Base-by-base conservation (phyloP, 495 filamentous ascomycete genomes). In the Neurospora tetraspora region DNA sequence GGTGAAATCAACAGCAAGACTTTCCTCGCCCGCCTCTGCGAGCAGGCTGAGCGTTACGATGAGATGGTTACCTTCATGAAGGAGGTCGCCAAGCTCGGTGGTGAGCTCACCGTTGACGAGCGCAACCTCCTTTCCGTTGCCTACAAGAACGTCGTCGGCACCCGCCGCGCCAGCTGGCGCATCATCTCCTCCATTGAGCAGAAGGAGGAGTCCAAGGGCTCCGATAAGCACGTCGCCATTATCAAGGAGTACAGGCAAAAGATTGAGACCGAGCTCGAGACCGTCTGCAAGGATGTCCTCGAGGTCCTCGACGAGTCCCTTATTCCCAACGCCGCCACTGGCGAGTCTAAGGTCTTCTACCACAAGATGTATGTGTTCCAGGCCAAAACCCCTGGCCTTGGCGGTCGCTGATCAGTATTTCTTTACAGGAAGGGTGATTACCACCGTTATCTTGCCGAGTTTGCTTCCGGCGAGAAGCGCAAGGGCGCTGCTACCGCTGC, bases 31-130 rank as follows among this genome's bases (percentile, higher is more conserved):
- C 91, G 96, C 87, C 93, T 99, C 82, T 98, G 96, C 89, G 96
- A 99, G 93, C 96, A 99, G 91, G 96, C 96, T 81, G 96, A 99
- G 90, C 96, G 96, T 83, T 99, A 99, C 83, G 96, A 99, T 93
- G 96, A 99, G 87, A 99, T 99, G 96, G 96, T 99, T 78, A 93
- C 91, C 80, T 99, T 93, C 88, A 99, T 99, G 96, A 99, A 99
- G 92, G 94, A 97, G 90, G 96, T 99, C 81, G 96, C 96, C 82
- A 97, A 98, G 95, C 89, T 99, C 78, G 96, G 94, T 77, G 96
- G 96, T 77, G 93, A 96, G 83, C 92, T 99, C 80, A 92, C 92
- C 73, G 96, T 98, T 76, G 96, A 99, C 84, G 96, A 99, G 89
- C 94, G 96, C 84, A 99, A 99, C 87, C 93, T 99, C 65, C 90